These are phyloP conservation scores for Lactarius akahatsu DNA, from an alignment of 768 basidiomycete species.

Conservation along the genomic window DNA sequence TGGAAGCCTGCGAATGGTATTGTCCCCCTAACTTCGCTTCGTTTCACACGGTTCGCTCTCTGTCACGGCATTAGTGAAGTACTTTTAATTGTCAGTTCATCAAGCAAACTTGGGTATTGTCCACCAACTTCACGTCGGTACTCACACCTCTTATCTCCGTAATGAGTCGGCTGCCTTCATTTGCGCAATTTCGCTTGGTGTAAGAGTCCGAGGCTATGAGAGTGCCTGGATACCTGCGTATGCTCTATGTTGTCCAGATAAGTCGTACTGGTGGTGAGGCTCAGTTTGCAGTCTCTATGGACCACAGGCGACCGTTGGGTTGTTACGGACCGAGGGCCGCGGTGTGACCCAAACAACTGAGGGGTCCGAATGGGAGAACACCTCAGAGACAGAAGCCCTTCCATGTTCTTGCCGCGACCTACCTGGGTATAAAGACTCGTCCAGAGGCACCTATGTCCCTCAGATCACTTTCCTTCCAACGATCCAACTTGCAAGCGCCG, in stretches of 20 bases:
- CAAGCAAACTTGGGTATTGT: background rate
- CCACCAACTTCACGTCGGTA: background rate
- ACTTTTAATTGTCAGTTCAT: background rate
- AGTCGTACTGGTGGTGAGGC: background rate
- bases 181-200: background rate
- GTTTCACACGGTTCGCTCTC: background rate
- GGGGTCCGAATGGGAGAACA: background rate
- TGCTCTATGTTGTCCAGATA: background rate
- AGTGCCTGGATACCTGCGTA: background rate
- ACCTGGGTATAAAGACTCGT: slow-evolving; percentile 10
- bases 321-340: background rate
- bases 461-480: slow-evolving; percentile 29
- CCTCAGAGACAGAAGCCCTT: background rate
- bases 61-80: background rate
- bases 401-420: background rate
- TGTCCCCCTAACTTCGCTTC: background rate
- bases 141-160: background rate
- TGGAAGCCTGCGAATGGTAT: background rate
- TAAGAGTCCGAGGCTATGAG: background rate
- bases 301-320: background rate
- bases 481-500: slow-evolving; percentile 37
- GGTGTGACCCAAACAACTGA: background rate
- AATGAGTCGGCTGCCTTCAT: background rate
- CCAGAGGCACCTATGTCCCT: slow-evolving; percentile 7
- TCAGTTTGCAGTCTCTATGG: background rate